Conservation (phyloP, 345 rosid species). For the Hibiscus syriacus region DNA sequence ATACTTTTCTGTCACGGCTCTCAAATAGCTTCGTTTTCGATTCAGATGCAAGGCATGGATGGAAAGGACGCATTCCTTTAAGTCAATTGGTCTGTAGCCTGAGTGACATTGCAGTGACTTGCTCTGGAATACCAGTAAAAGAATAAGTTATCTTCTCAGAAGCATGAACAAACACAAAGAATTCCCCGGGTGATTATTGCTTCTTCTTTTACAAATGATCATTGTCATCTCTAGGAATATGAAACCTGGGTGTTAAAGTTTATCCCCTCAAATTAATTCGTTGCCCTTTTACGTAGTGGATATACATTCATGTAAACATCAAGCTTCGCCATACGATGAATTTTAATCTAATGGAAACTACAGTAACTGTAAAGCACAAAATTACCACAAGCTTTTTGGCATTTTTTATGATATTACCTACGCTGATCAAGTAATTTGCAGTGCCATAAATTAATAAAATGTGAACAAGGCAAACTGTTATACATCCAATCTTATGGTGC, state of each 20-base stretch:
- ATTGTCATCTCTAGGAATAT: not conserved
- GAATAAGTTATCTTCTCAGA: not conserved
- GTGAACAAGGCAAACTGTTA: not conserved
- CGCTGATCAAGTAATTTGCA: not conserved
- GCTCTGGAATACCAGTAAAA: conserved; percentile 22
- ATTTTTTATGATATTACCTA: not conserved
- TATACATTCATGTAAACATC: not conserved
- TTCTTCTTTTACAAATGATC: not conserved
- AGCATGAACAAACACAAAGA: not conserved
- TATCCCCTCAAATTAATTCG: not conserved
- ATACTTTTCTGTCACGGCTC: conserved; percentile 51
- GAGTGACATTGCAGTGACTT: conserved; percentile 32
- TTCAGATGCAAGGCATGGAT: conserved; percentile 42
- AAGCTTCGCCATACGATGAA: not conserved
- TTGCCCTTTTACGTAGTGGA: not conserved
- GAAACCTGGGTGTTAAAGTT: no score
- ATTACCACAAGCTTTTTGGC: not conserved
- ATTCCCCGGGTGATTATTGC: not conserved
- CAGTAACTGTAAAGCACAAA: not conserved
- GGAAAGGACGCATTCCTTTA: conserved; percentile 41
- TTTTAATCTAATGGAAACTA: not conserved
- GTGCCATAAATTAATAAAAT: not conserved
- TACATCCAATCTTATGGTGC: not conserved
- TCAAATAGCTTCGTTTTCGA: conserved; percentile 22
- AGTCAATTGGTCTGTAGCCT: conserved; percentile 39